Evolutionary conservation across 805 yeast genomes (phyloP).

Genomic region (Wickerhamiella lipophila): DNA sequence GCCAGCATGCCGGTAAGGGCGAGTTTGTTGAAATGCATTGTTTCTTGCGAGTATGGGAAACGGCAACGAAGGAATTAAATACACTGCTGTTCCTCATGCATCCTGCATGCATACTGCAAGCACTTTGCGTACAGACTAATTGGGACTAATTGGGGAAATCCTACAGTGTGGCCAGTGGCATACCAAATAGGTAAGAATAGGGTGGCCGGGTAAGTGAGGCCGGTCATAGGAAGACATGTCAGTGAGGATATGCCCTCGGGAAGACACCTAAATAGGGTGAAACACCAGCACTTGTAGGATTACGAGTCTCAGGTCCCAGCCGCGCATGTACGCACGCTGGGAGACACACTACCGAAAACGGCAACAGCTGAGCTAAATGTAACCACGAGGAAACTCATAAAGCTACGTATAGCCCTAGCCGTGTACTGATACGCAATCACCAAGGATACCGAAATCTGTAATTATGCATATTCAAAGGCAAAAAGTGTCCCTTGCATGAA

Average conservation of each 20-base stretch:
- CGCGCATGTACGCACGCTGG: background rate
- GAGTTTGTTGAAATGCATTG: background rate
- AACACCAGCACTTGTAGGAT: background rate
- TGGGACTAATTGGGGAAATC: background rate
- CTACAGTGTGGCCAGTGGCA: background rate
- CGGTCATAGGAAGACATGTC: no score
- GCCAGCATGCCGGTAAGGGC: background rate
- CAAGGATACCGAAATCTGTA: no score
- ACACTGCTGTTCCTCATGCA: background rate
- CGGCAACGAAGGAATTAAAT: background rate
- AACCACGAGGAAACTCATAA: background rate
- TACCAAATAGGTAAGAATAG: background rate
- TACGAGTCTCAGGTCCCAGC: background rate
- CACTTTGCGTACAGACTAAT: background rate
- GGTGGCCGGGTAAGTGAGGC: no score
- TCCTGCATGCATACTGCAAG: background rate
- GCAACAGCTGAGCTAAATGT: background rate
- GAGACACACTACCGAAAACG: background rate
- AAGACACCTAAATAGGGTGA: no score
- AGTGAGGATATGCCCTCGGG: no score
- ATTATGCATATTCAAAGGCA: background rate
- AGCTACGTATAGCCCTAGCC: background rate
- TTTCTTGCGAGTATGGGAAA: background rate
- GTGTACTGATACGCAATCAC: background rate
- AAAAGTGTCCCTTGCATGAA: conserved; percentile 2